Conservation (phyloP, 1,284 basidiomycete genomes). For the Rhizopogon parksii region DNA sequence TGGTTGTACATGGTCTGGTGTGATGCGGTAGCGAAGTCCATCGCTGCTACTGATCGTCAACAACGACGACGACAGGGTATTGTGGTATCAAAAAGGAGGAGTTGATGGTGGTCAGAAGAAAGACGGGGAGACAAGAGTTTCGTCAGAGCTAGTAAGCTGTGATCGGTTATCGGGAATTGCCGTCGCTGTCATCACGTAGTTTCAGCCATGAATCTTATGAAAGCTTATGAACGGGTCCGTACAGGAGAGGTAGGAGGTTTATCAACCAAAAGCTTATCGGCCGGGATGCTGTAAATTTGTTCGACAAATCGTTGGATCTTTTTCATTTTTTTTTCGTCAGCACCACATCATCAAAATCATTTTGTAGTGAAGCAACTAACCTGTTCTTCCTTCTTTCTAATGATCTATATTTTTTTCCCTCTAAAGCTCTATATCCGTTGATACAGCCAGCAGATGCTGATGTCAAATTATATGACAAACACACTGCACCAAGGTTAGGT, state of each 20-base stretch:
- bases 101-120: conserved; percentile 16
- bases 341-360: not conserved
- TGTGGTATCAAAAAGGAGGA: conserved; percentile 32
- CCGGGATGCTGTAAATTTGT: conserved; percentile 11
- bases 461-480: conserved; percentile 2
- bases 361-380: not conserved
- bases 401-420: conserved; percentile 1
- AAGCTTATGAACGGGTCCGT: conserved; percentile 23
- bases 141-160: conserved; percentile 28
- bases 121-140: conserved; percentile 12
- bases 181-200: conserved; percentile 31
- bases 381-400: not conserved
- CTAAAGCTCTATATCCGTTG: not conserved
- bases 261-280: conserved; percentile 5
- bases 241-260: conserved; percentile 16
- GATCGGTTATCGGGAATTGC: conserved; percentile 48
- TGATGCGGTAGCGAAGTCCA: conserved; percentile 46
- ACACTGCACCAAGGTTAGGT: conserved; percentile 1
- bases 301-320: too few species aligned
- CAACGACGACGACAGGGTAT: conserved; percentile 23
- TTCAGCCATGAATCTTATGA: conserved; percentile 22
- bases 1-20: conserved; percentile 45
- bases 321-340: not conserved
- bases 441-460: not conserved
- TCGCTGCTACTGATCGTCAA: conserved; percentile 38